A percentile compares a stretch with the other conserved stretches of the same genome.
Conservation (phyloP, 257 asterid genomes). For the Schizonepeta tenuifolia region DNA sequence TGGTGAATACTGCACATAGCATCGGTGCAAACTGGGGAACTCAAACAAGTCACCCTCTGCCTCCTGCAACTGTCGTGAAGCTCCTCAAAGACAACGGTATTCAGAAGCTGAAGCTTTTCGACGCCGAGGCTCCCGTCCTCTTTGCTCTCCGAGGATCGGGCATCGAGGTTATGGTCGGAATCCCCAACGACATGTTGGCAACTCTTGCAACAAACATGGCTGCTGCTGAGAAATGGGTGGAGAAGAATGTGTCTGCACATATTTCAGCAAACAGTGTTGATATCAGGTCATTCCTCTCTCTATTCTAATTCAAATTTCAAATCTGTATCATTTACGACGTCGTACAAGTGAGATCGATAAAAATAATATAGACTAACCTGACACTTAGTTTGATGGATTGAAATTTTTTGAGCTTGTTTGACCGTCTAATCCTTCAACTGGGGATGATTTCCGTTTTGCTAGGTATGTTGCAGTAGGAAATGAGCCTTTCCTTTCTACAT, state of each 20-base stretch:
- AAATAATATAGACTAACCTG: too few relatives aligned
- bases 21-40: constrained; percentile 98
- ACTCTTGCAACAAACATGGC: constrained; percentile 56
- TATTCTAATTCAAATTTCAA: neutral
- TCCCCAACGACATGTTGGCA: constrained; percentile 84
- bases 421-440: too few relatives aligned
- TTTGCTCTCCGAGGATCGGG: constrained; percentile 80
- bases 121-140: constrained; percentile 66
- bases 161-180: constrained; percentile 93
- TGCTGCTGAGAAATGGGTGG: constrained; percentile 95
- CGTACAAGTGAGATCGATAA: too few relatives aligned
- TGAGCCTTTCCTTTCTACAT: constrained; percentile 63
- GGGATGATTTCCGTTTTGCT: constrained; percentile 12
- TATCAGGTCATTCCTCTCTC: constrained; percentile 51
- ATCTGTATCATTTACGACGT: neutral
- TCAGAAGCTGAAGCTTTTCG: constrained; percentile 85
- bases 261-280: constrained; percentile 75
- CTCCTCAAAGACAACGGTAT: constrained; percentile 81
- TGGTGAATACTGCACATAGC: constrained; percentile 49
- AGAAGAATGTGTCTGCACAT: constrained; percentile 70
- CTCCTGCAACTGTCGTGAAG: constrained; percentile 64
- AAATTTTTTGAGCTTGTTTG: too few relatives aligned
- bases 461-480: constrained; percentile 91
- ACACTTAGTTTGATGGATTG: too few relatives aligned
- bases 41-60: constrained; percentile 76